Base-by-base conservation (phyloP, 352 stramenopile species). In the Paralagenidium karlingii region DNA sequence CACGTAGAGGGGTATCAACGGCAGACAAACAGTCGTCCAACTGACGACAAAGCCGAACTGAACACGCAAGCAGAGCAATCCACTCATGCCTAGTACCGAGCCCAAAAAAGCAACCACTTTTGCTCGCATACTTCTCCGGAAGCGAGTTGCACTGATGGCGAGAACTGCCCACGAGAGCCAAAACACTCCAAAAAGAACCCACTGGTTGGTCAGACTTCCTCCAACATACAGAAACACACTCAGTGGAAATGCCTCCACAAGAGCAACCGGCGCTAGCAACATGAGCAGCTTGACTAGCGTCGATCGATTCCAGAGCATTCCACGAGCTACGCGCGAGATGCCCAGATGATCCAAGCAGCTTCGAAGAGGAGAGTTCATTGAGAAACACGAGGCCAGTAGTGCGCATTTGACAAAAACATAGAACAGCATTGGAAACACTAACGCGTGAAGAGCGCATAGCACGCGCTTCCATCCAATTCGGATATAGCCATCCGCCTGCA, bases 381-480 rank as follows among this genome's bases (percentile, higher is more conserved):
- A 36, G 22, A 40, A 37, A 12, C 44, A 22, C 4, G 47, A 42
- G n/a, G 21, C 18, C 1, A 49, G 21, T 6, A 54, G 28, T 19
- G 47, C 38, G 3, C 31, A 13, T 13, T 41, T 34, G 15, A 41
- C 22, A 9, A 49, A 30, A 13, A 48, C 27, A 40, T 46, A 54
- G 28, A 54, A 37, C 9, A 54, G 36, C 1, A 41, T 24, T 19
- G 45, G 3, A 31, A 54, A 45, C 18, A 26, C 27, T 25, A 49
- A 36, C 21, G 34, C 40, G 30, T 54, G 49, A 18, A 54, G 41
- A 36, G 28, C 38, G 15, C 40, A 27, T 26, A 54, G 45, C 28
- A 49, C 47, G 24, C 51, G 40, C 4, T 26, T 47, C 42, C 48
- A 49, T 20, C 42, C 45, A 22, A 49, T 43, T 3, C 13, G 16